A percentile compares a stretch with the other conserved stretches of the same genome.
These are phyloP conservation scores for Hypomontagnella submonticulosa DNA, from an alignment of 495 filamentous ascomycete genomes.

Conservation along the genomic window DNA sequence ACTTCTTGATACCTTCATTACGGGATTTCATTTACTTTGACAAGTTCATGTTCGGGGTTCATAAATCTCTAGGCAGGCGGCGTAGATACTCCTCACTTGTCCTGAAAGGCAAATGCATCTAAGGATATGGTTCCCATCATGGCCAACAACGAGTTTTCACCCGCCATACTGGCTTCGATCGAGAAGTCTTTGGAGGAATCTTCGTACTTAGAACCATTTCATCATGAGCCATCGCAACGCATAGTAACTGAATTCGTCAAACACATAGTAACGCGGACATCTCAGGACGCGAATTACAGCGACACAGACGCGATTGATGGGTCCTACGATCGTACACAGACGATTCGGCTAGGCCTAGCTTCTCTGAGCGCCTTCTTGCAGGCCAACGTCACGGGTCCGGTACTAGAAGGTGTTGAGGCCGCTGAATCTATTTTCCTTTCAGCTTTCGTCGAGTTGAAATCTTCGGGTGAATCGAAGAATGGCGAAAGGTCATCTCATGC, in stretches of 20 bases:
- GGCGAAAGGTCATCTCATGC: conserved; percentile 10
- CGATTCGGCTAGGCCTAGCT: conserved; percentile 66
- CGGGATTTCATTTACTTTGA: too few relatives aligned
- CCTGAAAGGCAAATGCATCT: not conserved
- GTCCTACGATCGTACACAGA: conserved; percentile 2
- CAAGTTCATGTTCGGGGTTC: too few relatives aligned
- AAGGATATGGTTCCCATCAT: conserved; percentile 8
- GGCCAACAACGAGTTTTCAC: conserved; percentile 23
- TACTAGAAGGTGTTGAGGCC: conserved; percentile 62
- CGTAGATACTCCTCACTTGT: not conserved
- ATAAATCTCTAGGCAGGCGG: too few relatives aligned
- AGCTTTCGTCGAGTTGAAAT: conserved; percentile 24
- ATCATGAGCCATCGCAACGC: conserved; percentile 12
- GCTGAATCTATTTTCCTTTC: conserved; percentile 46
- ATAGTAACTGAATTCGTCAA: conserved; percentile 30
- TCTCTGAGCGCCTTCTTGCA: conserved; percentile 89
- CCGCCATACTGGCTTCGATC: conserved; percentile 24
- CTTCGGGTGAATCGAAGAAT: conserved; percentile 1
- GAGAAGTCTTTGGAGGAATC: conserved; percentile 28
- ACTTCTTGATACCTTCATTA: too few relatives aligned
- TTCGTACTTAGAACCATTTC: conserved; percentile 23
- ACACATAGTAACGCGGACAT: conserved; percentile 9
- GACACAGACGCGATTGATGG: not conserved
- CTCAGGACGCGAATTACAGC: not conserved
- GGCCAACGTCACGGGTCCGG: conserved; percentile 88